Evolutionary conservation across 1,139 yeast species (phyloP).

Genomic region (Kodamaea ohmeri): DNA sequence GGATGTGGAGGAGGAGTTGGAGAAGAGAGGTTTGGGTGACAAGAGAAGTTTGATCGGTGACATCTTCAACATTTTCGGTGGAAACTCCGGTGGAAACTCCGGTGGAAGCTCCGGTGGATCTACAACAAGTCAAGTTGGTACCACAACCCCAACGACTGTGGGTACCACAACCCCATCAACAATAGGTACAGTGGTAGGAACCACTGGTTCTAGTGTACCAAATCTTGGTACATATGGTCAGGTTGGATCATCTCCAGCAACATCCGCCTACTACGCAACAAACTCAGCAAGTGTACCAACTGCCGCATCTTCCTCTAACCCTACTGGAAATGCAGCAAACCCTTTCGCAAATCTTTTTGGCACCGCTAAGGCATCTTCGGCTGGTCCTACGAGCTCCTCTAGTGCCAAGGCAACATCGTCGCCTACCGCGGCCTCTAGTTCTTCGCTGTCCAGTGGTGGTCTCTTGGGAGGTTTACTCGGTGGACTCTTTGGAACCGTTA

Average conservation of each 20-base stretch:
- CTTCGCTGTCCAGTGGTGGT: conserved; percentile 8
- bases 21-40: conserved; percentile 2
- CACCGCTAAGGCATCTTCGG: not conserved
- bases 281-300: no score
- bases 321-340: not conserved
- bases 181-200: conserved; percentile 2
- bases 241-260: no score
- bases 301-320: not conserved
- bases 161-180: conserved; percentile 1
- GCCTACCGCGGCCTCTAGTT: conserved; percentile 1
- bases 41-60: conserved; percentile 7
- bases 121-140: conserved; percentile 2
- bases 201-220: conserved; percentile 8
- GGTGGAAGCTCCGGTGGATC: conserved; percentile 2
- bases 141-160: conserved; percentile 9
- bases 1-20: not conserved
- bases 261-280: no score
- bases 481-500: conserved; percentile 14
- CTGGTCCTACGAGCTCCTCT: not conserved
- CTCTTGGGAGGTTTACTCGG: conserved; percentile 15
- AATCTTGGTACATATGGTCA: no score
- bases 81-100: not conserved
- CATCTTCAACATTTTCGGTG: conserved; percentile 4
- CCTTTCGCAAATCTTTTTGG: not conserved
- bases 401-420: not conserved